phyloP scores from a whole-genome alignment of 805 yeast species.

The Candida montana region DNA sequence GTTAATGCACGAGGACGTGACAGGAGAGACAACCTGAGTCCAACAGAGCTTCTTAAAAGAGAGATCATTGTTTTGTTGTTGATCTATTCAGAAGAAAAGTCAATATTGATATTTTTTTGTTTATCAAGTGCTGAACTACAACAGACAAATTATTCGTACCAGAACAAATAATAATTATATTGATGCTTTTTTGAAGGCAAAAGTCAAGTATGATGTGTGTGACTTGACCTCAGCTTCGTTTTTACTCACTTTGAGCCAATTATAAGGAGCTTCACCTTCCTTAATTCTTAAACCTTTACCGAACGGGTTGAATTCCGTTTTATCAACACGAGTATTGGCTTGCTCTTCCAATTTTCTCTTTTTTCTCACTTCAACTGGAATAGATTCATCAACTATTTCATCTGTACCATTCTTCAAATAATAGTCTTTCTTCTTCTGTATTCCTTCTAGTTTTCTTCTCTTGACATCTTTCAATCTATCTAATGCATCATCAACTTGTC shows the following conservation, averaged over 20 bases:
- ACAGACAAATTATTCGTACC: too few species aligned
- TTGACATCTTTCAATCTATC: conserved; percentile 77
- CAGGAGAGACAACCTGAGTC: background rate
- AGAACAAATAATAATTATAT: too few species aligned
- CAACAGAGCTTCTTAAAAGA: background rate
- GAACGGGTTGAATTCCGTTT: conserved; percentile 78
- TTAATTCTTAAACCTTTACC: conserved; percentile 81
- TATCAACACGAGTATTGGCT: conserved; percentile 28
- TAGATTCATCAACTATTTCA: conserved; percentile 20
- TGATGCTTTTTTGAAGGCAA: conserved; percentile 55
- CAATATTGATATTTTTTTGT: too few species aligned
- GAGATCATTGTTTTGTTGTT: background rate
- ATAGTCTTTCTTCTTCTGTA: conserved; percentile 44
- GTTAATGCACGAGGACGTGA: too few species aligned
- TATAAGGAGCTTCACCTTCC: conserved; percentile 79
- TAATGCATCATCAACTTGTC: conserved; percentile 74
- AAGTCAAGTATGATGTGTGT: conserved; percentile 90
- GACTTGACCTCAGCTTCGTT: conserved; percentile 82
- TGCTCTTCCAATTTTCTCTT: conserved; percentile 22
- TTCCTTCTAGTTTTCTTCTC: conserved; percentile 59
- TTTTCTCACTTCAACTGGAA: conserved; percentile 19
- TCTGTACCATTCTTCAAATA: conserved; percentile 22
- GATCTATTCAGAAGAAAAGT: too few species aligned
- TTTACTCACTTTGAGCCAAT: conserved; percentile 83
- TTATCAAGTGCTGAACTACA: too few species aligned